A percentile compares a stretch with the other conserved stretches of the same genome.
Evolutionary conservation across 768 basidiomycete genomes (phyloP).

Genomic region (Kwoniella botswanensis): DNA sequence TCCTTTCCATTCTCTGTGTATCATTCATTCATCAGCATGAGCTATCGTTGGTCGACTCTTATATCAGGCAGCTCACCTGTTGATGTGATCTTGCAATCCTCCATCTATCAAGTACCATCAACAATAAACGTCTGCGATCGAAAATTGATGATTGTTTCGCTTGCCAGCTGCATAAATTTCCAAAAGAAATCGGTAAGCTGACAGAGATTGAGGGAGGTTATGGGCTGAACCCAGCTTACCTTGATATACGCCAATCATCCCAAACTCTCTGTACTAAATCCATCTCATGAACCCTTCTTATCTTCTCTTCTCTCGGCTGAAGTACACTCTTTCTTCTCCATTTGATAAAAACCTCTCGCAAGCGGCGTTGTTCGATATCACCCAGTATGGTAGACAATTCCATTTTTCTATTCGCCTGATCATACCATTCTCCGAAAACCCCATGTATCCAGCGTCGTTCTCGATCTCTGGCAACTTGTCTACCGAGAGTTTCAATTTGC

Average conservation of each 20-base stretch:
- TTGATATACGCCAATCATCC: conserved; percentile 26
- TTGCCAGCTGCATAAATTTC: conserved; percentile 7
- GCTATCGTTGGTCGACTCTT: neutral
- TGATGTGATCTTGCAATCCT: neutral
- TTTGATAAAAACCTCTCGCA: neutral
- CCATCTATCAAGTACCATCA: conserved; percentile 20
- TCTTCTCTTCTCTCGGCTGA: conserved; percentile 11
- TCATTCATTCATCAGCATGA: neutral
- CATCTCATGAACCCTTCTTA: neutral
- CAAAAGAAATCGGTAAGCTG: neutral
- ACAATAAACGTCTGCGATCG: conserved; percentile 10
- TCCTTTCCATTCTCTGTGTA: conserved; percentile 9
- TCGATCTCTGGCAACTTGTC: conserved; percentile 3
- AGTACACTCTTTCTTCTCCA: conserved; percentile 25
- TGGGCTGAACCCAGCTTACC: neutral
- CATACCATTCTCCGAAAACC: conserved; percentile 16
- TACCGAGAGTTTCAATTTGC: conserved; percentile 20
- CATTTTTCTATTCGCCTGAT: neutral
- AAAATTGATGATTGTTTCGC: conserved; percentile 17
- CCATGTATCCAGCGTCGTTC: neutral
- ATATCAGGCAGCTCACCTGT: neutral
- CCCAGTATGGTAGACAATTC: neutral
- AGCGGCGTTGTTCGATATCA: neutral
- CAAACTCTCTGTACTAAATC: conserved; percentile 16
- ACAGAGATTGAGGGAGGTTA: neutral